Evolutionary conservation across 2,329 filamentous ascomycete species (phyloP), one percentile per base, ranked within the genome.

Genomic region (Xylariaceae sp.): DNA sequence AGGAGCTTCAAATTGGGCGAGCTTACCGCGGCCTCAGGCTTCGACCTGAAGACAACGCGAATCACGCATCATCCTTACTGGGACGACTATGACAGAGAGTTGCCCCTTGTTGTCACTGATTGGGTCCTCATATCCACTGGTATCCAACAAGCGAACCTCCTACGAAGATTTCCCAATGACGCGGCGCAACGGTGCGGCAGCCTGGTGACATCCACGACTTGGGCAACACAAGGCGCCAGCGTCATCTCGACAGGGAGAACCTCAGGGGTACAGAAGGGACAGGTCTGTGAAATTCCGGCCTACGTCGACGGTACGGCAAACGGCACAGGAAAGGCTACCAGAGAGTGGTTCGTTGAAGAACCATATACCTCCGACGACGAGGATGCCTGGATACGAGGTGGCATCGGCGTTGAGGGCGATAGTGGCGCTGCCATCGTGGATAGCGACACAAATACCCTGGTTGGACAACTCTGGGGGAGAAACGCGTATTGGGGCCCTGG

Each of bases 291-390:
- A 60, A 70, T 76, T 0, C 77, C 77, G 0, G 76, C 76, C 1
- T 77, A 78, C 50, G 67, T 79, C 1, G 72, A 72, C 10, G 74
- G 73, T 1, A 65, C 66, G 0, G 68, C 67, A 9, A 78, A 78
- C 50, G 74, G 75, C 3, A 78, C 76, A 0, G 70, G 71, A 1
- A 77, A 74, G 55, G 72, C 73, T 2, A 78, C 77, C 3, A 69
- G 77, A 4, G 77, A 79, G 65, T 79, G 77, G 77, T 79, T 75
- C 56, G 67, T 79, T 17, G 76, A 79, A 62, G 75, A 77, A 60
- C 73, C 74, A 1, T 69, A 66, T 34, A 62, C 69, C 0, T 67
- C 66, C n/a, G 74, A 76, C 8, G 64, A 77, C 49, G 75, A 77
- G 45, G 73, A 78, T 10, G 71, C 66, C 8, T 79, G 77, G 77